A percentile compares a stretch with the other conserved stretches of the same genome.
Conservation (phyloP, 768 basidiomycete species). For the Phanerochaete carnosa region DNA sequence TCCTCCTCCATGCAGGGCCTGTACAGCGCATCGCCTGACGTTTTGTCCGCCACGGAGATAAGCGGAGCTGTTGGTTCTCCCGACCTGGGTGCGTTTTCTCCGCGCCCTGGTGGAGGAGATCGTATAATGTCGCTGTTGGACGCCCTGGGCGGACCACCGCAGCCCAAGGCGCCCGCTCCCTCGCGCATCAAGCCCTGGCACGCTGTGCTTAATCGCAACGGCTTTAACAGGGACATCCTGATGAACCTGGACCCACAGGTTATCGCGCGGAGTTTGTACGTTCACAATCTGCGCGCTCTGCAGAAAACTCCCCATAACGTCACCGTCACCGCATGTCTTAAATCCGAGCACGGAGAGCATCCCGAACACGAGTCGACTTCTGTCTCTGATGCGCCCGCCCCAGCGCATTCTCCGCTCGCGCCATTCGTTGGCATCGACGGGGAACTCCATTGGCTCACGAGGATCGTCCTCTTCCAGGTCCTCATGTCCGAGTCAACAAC, state of each 20-base stretch:
- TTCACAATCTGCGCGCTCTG: slow-evolving; percentile 53
- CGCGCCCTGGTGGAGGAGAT: slow-evolving; percentile 20
- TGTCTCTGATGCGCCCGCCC: background rate
- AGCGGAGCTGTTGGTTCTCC: slow-evolving; percentile 15
- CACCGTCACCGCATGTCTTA: slow-evolving; percentile 7
- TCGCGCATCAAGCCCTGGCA: slow-evolving; percentile 35
- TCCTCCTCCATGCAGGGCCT: slow-evolving; percentile 54
- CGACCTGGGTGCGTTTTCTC: slow-evolving; percentile 28
- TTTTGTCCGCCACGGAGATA: slow-evolving; percentile 15
- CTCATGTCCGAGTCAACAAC: slow-evolving; percentile 55
- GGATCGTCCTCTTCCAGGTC: slow-evolving; percentile 65
- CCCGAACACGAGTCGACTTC: background rate
- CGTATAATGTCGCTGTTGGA: slow-evolving; percentile 27
- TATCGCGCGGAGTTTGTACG: slow-evolving; percentile 59
- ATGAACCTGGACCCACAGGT: slow-evolving; percentile 58
- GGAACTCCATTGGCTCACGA: slow-evolving; percentile 80
- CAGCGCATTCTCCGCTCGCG: slow-evolving; percentile 9
- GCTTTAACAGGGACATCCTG: slow-evolving; percentile 65
- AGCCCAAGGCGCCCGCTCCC: slow-evolving; percentile 10
- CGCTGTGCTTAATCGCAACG: slow-evolving; percentile 55
- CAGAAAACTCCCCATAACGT: slow-evolving; percentile 50
- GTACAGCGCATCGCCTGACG: slow-evolving; percentile 46
- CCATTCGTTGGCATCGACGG: slow-evolving; percentile 67
- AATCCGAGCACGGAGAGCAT: background rate
- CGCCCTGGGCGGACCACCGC: slow-evolving; percentile 16